Base-by-base conservation (phyloP, 106 monocot species). In the Ottelia alismoides region DNA sequence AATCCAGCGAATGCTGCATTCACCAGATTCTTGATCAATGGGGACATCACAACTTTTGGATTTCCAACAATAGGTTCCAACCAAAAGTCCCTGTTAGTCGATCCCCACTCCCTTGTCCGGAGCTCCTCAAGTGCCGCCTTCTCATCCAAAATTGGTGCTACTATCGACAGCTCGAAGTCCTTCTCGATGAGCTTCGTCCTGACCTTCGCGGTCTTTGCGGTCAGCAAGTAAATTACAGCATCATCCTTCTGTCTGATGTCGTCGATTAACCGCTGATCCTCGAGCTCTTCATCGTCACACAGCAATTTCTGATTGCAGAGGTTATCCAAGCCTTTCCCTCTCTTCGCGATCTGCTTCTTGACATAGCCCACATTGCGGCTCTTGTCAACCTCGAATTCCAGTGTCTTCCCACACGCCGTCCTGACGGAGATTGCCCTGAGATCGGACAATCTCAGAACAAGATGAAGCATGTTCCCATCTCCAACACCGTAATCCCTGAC, bases 401-500 rank as follows among this genome's bases (percentile, higher is more conserved):
- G 78, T 9, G 67, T 72, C 66, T 72, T 84, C 28, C 89, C 84
- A 51, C 74, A 75, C 1, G 58, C 28, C 17, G 89, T 90, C 26
- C 74, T 71, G 20, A 84, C 89, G 27, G 71, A 69, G 74, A 84
- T 81, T 40, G 47, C 40, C 17, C 80, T 62, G 31, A 84, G 59
- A 53, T 90, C 69, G 2, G 77, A 75, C 2, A 90, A 28, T 24
- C 72, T 67, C 29, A 84, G 70, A 9, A 80, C 72, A 10, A 90
- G 77, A 52, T 90, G 84, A 44, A 90, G 72, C 11, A 90, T 51
- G 28, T 84, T 77, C 2, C 89, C 89, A 55, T 84, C 65, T 0
- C 65, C 60, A 20, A 90, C 74, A 11, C 89, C 89, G 32, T 90
- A 90, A 29, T 90, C 89, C 23, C 74, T 57, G 16, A 90, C 77